Base-by-base conservation (phyloP, 2,329 filamentous ascomycete genomes). In the Diaporthe citriasiana region DNA sequence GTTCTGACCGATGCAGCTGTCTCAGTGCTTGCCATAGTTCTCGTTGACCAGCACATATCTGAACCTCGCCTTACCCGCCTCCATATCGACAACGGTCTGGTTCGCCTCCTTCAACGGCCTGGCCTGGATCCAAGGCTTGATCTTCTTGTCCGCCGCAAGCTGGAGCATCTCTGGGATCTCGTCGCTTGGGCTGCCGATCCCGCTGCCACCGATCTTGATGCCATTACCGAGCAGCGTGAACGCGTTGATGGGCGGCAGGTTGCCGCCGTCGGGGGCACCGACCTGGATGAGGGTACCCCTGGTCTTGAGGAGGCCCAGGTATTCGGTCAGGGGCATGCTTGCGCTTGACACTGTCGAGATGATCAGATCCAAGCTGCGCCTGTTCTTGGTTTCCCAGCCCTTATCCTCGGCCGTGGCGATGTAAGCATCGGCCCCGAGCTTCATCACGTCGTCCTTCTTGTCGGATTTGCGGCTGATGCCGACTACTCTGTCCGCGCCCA, bases 261-360 rank as follows among this genome's bases (percentile, higher is more conserved):
- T 77, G 19, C 81, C 82, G 45, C 87, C 86, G 79, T 94, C 92
- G 0, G 92, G 92, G 4, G 73, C 73, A 22, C 92, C 92, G 68
- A 94, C 87, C 82, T 93, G 91, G 72, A 93, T 87, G 79, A 93
- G 90, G 6, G 86, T 87, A 19, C 92, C 91, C 69, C 89, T 86
- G 13, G 85, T 82, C 76, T 88, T 87, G n/a, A 94, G 83, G 12
- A 94, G 84, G 38, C 83, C 78, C 72, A 94, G 84, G 81, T 94
- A 94, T 50, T 87, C 81, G 55, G 82, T 81, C 45, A 93, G 78
- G 0, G 92, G 92, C 90, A 93, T 92, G 27, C 79, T 78, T 15
- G 74, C 42, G 72, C 74, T 79, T 4, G 86, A 89, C 17, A 90
- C 87, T 0, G 89, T 92, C 76, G 82, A 88, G 74, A 92, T 79